phyloP scores from a whole-genome alignment of 2,329 filamentous ascomycete genomes.

The Tothia fuscella region DNA sequence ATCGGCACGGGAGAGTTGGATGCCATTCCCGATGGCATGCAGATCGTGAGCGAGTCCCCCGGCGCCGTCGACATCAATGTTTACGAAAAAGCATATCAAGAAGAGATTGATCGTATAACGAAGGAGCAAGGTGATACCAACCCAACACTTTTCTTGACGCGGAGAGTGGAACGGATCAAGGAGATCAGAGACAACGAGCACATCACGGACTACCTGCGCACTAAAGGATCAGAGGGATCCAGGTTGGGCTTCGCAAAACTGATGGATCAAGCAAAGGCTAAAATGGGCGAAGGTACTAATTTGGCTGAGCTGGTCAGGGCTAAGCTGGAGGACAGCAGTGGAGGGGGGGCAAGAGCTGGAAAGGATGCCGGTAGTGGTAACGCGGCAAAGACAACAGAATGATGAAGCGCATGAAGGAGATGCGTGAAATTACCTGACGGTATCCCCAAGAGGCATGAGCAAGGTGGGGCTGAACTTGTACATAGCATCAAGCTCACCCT shows the following conservation, averaged over 20 bases:
- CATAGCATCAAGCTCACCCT: too few relatives aligned
- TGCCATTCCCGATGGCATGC: constrained; percentile 22
- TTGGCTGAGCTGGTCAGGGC: too few relatives aligned
- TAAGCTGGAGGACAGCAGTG: too few relatives aligned
- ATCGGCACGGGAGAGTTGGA: constrained; percentile 56
- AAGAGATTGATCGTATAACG: constrained; percentile 65
- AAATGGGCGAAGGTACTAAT: constrained; percentile 2
- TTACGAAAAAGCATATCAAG: constrained; percentile 77
- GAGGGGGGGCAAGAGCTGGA: too few relatives aligned
- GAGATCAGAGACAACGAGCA: constrained; percentile 21
- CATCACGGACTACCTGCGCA: constrained; percentile 1
- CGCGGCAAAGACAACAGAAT: too few relatives aligned
- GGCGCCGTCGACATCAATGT: constrained; percentile 75
- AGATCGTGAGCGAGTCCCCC: constrained; percentile 66
- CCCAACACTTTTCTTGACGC: constrained; percentile 46
- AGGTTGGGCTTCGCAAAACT: constrained; percentile 5
- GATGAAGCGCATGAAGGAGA: too few relatives aligned
- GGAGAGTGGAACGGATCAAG: constrained; percentile 35
- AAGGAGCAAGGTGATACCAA: constrained; percentile 25
- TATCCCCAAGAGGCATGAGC: too few relatives aligned
- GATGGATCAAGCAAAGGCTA: constrained; percentile 5
- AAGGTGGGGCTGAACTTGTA: too few relatives aligned
- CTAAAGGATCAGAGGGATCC: neutral
- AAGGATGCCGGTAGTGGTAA: too few relatives aligned
- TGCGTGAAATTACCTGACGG: too few relatives aligned